phyloP scores from a whole-genome alignment of 129 eudicot species.

The Oenanthe sinensis region DNA sequence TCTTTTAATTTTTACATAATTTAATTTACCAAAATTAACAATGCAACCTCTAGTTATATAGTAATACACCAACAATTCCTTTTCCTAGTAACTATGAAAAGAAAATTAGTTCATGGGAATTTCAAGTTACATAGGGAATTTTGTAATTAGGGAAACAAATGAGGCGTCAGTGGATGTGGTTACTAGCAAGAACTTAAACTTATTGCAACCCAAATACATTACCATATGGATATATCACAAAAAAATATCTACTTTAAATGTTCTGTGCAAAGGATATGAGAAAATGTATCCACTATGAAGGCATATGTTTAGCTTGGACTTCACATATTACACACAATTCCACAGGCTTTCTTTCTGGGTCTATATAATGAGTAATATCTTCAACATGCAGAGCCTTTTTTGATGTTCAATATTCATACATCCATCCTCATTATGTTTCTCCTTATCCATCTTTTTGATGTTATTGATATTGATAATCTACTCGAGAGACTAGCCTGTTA shows the following conservation, averaged over 20 bases:
- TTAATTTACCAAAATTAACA: too few relatives aligned
- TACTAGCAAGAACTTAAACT: not conserved
- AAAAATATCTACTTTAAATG: not conserved
- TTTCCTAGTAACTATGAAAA: too few relatives aligned
- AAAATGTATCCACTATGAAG: not conserved
- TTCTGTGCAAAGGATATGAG: not conserved
- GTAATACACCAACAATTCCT: too few relatives aligned
- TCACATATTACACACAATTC: not conserved
- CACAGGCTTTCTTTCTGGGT: not conserved
- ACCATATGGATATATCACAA: not conserved
- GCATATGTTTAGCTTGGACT: not conserved
- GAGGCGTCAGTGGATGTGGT: too few relatives aligned
- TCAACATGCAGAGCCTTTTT: not conserved
- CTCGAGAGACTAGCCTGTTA: not conserved
- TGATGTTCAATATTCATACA: not conserved
- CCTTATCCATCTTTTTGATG: not conserved
- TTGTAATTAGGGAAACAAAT: too few relatives aligned
- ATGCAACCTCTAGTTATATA: too few relatives aligned
- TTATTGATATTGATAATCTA: not conserved
- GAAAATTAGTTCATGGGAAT: too few relatives aligned
- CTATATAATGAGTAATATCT: not conserved
- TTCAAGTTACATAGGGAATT: too few relatives aligned
- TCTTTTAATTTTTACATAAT: too few relatives aligned
- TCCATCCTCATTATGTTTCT: not conserved
- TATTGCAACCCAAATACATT: not conserved